Evolutionary conservation across 2,329 filamentous ascomycete species (phyloP), one percentile per base, ranked within the genome.

Genomic region (Dendrostoma leiphaemia): DNA sequence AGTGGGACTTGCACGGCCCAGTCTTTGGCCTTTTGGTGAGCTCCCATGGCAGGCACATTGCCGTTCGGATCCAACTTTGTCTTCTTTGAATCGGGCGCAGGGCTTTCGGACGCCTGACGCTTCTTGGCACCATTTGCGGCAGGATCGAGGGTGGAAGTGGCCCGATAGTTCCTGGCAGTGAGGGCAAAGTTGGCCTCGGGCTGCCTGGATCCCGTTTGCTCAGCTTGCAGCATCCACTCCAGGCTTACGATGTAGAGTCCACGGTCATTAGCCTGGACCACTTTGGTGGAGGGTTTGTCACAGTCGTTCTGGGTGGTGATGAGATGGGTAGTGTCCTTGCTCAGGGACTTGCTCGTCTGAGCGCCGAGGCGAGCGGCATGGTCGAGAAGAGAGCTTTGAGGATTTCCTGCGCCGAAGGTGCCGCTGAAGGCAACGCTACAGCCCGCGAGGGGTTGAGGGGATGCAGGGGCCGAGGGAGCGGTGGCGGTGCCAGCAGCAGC

Each of bases 161-260:
- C 61, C 12, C 59, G 23, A 5, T 63, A 59, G 31, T 55, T 60
- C 19, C 38, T 32, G 54, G 58, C 24, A 41, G 38, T 38, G 8
- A 44, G 28, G 17, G 29, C 24, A 50, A 69, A 72, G 21, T 44
- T 48, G 21, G 53, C 60, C 61, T 74, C 74, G 3, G 62, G 48
- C 49, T 76, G 62, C 29, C 70, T 74, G 10, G 69, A 65, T 43
- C 71, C 72, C 15, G 70, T 66, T 13, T 70, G 58, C 34, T 79
- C 69, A 21, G 77, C 84, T n/a, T 84, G 77, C 2, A 80, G 59
- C n/a, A 85, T 69, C 88, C 88, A 91, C 13, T 80, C 69, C 0
- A 85, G 66, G 9, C 69, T 74, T 24, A 90, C 77, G 43, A 90
- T 75, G 3, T 75, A 75, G 12, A 87, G 69, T 19, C 66, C 71